Evolutionary conservation across 78 protist species (phyloP).

Genomic region (Monocercomonoides exilis): DNA sequence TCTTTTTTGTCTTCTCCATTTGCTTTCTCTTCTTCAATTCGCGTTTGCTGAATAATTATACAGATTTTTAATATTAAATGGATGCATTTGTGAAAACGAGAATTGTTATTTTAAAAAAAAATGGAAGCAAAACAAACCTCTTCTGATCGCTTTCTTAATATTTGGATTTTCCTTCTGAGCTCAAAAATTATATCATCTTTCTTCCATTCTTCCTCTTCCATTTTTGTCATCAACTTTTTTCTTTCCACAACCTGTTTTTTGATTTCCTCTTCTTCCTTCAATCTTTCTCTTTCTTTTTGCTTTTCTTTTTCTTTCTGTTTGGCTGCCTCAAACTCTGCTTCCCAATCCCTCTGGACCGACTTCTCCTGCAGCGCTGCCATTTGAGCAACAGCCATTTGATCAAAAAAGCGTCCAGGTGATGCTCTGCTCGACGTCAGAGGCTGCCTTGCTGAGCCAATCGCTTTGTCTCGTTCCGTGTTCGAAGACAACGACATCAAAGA

Average conservation of each 20-base stretch:
- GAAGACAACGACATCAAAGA: no score
- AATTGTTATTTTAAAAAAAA: no score
- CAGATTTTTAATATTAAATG: no score
- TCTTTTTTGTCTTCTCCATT: no score
- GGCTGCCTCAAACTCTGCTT: neutral
- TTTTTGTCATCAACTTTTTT: neutral
- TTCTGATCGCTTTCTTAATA: neutral
- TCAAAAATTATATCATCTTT: neutral
- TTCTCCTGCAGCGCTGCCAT: neutral
- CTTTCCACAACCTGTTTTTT: neutral
- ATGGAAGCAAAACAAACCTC: no score
- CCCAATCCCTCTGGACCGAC: neutral
- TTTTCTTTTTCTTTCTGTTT: neutral
- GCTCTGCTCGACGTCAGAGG: no score
- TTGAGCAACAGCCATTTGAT: no score
- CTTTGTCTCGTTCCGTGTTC: neutral
- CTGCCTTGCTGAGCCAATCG: neutral
- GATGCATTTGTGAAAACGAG: no score
- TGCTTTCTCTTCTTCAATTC: no score
- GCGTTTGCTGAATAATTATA: no score
- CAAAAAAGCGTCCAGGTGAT: no score
- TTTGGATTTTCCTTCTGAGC: neutral
- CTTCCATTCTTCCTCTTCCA: constrained; percentile 5
- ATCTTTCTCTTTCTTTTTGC: neutral
- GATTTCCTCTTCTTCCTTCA: neutral